Base-by-base conservation (phyloP, 1,139 yeast species). In the Pichia kudriavzevii region DNA sequence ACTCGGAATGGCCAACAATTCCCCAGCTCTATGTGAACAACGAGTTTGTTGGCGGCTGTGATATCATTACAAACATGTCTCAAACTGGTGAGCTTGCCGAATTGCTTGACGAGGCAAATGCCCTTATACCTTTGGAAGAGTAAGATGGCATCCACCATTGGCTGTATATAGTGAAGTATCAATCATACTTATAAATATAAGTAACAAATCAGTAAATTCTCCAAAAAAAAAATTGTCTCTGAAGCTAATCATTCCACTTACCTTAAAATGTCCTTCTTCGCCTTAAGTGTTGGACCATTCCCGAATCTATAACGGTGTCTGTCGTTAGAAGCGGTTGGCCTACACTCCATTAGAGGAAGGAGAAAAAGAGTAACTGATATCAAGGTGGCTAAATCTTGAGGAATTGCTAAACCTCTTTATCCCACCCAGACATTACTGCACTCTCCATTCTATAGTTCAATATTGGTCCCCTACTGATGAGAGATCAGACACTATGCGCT, bases 41-140 rank as follows among this genome's bases (percentile, higher is more conserved):
- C 43, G 98, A 93, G 54, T 93, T 93, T 58, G 71, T 93, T 37
- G 99, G 99, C 34, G 99, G 99, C 3, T 93, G 96, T 62, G 99
- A 93, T 60, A 88, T 93, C 46, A 69, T 93, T 37, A 84, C 82
- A 54, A 76, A 83, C 41, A 88, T 91, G 97, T 85, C 94, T 31
- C 85, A 83, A 52, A 56, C 62, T 35, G 98, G 98, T n/a, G 96
- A 91, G 53, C 71, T 91, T 42, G 77, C 88, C 14, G 91, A 87
- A 36, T 59, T 88, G 45, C 67, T 91, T 41, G 97, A 88, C 46
- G 64, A 73, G 41, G 84, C 81, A 39, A 74, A 77, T 40, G 94
- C 85, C 31, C 71, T 91, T 44, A 76, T 85, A 23, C 88, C 94
- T 11, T 84, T 77, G 53, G 88, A 79, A 41, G 33, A 42, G n/a